These are phyloP conservation scores for Gossypium turneri DNA, from an alignment of 345 rosid genomes.

Conservation along the genomic window DNA sequence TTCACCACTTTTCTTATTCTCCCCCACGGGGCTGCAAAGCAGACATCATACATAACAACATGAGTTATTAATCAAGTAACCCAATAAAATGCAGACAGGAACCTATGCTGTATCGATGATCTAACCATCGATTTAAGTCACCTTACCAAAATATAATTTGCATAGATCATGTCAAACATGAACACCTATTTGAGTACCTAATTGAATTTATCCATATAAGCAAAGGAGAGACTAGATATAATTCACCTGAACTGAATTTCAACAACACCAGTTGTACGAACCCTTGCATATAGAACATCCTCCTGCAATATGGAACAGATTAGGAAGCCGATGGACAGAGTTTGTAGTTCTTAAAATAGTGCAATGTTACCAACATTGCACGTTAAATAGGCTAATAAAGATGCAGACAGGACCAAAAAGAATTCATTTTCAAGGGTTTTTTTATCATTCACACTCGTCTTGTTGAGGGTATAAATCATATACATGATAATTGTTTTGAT, in stretches of 20 bases:
- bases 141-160: not conserved
- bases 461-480: not conserved
- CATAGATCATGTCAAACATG: not conserved
- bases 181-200: not conserved
- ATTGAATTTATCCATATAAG: not conserved
- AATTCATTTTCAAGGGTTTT: not conserved
- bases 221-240: not conserved
- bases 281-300: constrained; percentile 92
- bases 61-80: not conserved
- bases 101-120: not conserved
- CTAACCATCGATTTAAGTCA: not conserved
- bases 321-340: constrained; percentile 7
- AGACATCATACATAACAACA: constrained; percentile 18
- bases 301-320: constrained; percentile 47
- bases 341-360: not conserved
- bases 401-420: not conserved
- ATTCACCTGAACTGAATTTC: constrained; percentile 98
- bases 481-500: not conserved
- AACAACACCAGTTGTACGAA: constrained; percentile 96
- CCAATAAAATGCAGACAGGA: not conserved
- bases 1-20: constrained; percentile 95
- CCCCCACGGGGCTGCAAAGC: constrained; percentile 89
- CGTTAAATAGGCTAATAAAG: not conserved
- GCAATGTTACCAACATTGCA: not conserved
- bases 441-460: not conserved